Conservation (phyloP, 441 rosid genomes). For the Bocquillonia castaneifolia region DNA sequence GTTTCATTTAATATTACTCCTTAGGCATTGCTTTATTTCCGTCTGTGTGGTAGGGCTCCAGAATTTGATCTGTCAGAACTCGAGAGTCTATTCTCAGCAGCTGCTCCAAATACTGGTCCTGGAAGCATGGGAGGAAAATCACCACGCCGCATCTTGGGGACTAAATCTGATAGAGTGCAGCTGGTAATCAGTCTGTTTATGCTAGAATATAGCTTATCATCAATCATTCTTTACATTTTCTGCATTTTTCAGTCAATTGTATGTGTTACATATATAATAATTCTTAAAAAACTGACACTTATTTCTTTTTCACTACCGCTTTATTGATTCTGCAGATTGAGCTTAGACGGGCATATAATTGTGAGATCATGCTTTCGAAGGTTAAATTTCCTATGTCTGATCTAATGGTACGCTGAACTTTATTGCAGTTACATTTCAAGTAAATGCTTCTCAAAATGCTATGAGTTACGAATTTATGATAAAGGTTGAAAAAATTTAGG, state of each 20-base stretch:
- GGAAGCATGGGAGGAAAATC: conserved; percentile 43
- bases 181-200: conserved; percentile 55
- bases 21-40: conserved; percentile 6
- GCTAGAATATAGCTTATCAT: conserved; percentile 1
- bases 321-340: conserved; percentile 71
- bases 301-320: conserved; percentile 25
- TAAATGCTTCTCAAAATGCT: background rate
- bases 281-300: conserved; percentile 16
- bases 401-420: conserved; percentile 58
- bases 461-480: no score
- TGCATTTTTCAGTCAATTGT: background rate
- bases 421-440: conserved; percentile 14
- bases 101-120: conserved; percentile 48
- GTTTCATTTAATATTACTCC: background rate
- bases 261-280: background rate
- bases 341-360: conserved; percentile 90
- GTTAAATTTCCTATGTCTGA: conserved; percentile 89
- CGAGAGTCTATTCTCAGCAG: conserved; percentile 81
- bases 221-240: conserved; percentile 8
- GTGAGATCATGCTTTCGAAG: conserved; percentile 98
- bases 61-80: conserved; percentile 87
- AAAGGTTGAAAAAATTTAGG: background rate
- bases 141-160: conserved; percentile 43
- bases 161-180: conserved; percentile 79
- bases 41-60: conserved; percentile 54